Evolutionary conservation across 2,329 filamentous ascomycete species (phyloP).

Genomic region (Trichoderma sp.): DNA sequence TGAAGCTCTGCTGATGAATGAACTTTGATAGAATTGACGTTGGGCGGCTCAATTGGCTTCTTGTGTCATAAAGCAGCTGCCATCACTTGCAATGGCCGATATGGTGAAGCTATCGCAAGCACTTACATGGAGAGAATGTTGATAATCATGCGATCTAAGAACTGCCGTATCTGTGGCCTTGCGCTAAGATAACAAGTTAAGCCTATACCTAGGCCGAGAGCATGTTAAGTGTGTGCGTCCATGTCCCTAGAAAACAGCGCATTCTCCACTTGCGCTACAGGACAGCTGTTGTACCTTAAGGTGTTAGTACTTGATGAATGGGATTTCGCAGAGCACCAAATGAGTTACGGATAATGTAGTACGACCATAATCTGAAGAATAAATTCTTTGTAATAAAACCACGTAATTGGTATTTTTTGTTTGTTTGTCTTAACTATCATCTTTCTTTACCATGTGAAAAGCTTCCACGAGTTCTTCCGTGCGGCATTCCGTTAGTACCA

Average conservation of each 20-base stretch:
- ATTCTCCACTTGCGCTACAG: background rate
- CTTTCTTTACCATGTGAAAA: background rate
- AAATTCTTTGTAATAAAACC: background rate
- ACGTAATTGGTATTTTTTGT: background rate
- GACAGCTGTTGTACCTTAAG: background rate
- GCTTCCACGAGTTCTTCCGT: background rate
- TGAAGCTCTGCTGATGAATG: background rate
- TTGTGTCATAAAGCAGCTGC: background rate
- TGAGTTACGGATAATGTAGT: background rate
- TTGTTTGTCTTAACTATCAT: background rate
- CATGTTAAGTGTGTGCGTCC: background rate
- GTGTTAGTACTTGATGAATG: background rate
- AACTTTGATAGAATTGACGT: too few relatives aligned
- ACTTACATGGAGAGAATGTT: slow-evolving; percentile 9
- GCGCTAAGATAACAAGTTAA: slow-evolving; percentile 17
- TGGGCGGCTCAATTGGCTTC: background rate
- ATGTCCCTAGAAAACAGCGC: slow-evolving; percentile 1
- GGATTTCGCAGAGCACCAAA: background rate
- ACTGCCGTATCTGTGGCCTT: background rate
- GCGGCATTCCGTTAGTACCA: background rate
- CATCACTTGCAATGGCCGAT: slow-evolving; percentile 1
- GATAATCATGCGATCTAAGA: background rate
- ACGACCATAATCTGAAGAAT: background rate
- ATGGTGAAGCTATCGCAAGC: background rate
- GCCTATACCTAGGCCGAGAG: background rate